Percentiles rank a stretch among this genome's conserved stretches.
These are phyloP conservation scores for Candida pseudofarinosa DNA, from an alignment of 805 yeast genomes.

Conservation along the genomic window DNA sequence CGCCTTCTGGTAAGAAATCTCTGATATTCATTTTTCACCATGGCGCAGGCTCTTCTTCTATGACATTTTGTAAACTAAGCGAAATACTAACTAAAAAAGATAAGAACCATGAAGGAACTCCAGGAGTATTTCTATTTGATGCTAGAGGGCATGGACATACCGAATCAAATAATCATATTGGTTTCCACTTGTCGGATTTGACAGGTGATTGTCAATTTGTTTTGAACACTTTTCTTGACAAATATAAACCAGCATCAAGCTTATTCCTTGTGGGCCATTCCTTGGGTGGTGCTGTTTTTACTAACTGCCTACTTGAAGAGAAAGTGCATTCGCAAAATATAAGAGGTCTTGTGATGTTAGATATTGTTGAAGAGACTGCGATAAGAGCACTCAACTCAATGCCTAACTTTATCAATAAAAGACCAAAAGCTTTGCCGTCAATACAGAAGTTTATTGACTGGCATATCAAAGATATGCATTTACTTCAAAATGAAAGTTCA, in stretches of 20 bases:
- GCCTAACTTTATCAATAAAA: conserved; percentile 56
- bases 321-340: conserved; percentile 25
- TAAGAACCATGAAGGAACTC: conserved; percentile 12
- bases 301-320: conserved; percentile 41
- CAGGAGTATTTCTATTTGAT: conserved; percentile 73
- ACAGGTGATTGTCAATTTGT: conserved; percentile 55
- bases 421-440: conserved; percentile 59
- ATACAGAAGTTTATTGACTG: conserved; percentile 68
- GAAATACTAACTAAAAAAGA: conserved; percentile 11
- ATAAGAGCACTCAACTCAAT: conserved; percentile 62
- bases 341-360: conserved; percentile 74
- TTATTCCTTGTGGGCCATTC: conserved; percentile 82
- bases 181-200: conserved; percentile 47
- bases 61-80: conserved; percentile 64
- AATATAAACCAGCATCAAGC: conserved; percentile 16
- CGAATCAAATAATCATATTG: conserved; percentile 11
- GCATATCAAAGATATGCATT: conserved; percentile 55
- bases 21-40: conserved; percentile 80
- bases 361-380: conserved; percentile 94
- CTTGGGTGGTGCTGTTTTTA: conserved; percentile 82
- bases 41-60: conserved; percentile 91
- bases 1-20: conserved; percentile 38
- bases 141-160: conserved; percentile 78
- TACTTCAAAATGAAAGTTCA: conserved; percentile 54
- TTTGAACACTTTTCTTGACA: conserved; percentile 31